Percentiles rank a stretch among this genome's conserved stretches.
phyloP scores from a whole-genome alignment of 2,329 filamentous ascomycete species.

The Ophiocordyceps camponoti-floridani region DNA sequence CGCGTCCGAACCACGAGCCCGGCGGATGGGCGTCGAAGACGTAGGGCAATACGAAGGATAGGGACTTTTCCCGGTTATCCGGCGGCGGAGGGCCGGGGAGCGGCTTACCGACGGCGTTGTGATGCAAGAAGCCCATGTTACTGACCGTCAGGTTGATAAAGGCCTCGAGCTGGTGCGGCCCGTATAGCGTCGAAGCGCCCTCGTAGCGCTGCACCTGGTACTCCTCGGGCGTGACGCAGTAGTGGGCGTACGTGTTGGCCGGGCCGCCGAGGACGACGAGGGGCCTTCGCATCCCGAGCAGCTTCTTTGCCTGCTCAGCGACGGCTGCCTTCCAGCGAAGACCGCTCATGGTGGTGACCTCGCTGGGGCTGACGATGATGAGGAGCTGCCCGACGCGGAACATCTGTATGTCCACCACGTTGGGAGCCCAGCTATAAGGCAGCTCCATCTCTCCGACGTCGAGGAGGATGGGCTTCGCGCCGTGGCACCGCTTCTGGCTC shows the following conservation, averaged over 20 bases:
- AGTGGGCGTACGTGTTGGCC: constrained; percentile 79
- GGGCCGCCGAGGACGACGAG: constrained; percentile 73
- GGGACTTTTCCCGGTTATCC: constrained; percentile 56
- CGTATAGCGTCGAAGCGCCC: constrained; percentile 82
- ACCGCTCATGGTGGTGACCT: constrained; percentile 85
- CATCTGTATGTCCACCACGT: constrained; percentile 76
- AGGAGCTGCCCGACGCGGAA: constrained; percentile 71
- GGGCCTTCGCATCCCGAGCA: constrained; percentile 29
- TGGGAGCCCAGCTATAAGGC: constrained; percentile 79
- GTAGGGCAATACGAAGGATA: constrained; percentile 70
- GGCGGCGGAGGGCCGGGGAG: constrained; percentile 32
- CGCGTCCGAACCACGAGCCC: constrained; percentile 52
- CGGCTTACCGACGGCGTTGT: no score
- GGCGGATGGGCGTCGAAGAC: constrained; percentile 51
- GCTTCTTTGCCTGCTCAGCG: constrained; percentile 24
- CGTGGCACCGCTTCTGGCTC: constrained; percentile 59
- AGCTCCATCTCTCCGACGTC: constrained; percentile 63
- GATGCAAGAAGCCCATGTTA: constrained; percentile 10
- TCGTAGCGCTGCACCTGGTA: constrained; percentile 80
- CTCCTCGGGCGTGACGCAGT: constrained; percentile 63
- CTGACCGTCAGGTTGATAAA: constrained; percentile 75
- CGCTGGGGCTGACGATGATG: constrained; percentile 69
- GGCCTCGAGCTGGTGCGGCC: constrained; percentile 63
- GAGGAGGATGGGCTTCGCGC: constrained; percentile 67
- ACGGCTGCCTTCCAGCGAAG: constrained; percentile 69